A percentile compares a stretch with the other conserved stretches of the same genome.
Conservation (phyloP, 2,329 filamentous ascomycete species). For the Cadophora malorum region DNA sequence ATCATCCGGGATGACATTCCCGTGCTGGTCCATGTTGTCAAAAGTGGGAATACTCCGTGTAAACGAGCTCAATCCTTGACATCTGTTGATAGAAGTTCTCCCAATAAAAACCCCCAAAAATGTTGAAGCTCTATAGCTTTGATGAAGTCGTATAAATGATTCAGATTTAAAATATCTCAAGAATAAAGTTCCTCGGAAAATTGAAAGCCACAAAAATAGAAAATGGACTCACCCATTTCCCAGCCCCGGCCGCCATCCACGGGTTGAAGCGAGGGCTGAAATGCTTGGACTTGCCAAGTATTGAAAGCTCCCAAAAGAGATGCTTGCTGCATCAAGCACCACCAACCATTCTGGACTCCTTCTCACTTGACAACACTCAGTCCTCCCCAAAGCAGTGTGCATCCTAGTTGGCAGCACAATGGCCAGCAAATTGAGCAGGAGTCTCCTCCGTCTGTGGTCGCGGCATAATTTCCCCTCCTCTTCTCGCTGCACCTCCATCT, state of each 20-base stretch:
- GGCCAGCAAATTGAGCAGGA: constrained; percentile 25
- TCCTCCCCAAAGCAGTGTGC: background rate
- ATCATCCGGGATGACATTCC: background rate
- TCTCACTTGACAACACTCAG: background rate
- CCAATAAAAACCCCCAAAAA: too few relatives aligned
- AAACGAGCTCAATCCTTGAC: background rate
- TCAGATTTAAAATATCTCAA: background rate
- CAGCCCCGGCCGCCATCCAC: background rate
- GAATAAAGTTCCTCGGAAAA: background rate
- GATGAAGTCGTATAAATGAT: too few relatives aligned
- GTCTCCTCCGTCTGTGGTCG: constrained; percentile 15
- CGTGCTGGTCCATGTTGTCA: background rate
- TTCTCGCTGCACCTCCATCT: background rate
- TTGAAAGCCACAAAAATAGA: background rate
- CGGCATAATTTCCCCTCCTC: constrained; percentile 5
- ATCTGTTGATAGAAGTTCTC: background rate
- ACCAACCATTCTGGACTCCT: constrained; percentile 4
- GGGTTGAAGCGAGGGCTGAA: constrained; percentile 18
- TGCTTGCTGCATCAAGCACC: background rate
- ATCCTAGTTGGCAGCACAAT: constrained; percentile 7
- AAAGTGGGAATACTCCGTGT: background rate
- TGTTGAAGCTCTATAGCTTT: too few relatives aligned
- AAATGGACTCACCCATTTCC: background rate
- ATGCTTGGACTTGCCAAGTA: constrained; percentile 12
- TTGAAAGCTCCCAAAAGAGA: constrained; percentile 9